phyloP scores from a whole-genome alignment of 2,329 filamentous ascomycete species.

The Biscogniauxia sp. region DNA sequence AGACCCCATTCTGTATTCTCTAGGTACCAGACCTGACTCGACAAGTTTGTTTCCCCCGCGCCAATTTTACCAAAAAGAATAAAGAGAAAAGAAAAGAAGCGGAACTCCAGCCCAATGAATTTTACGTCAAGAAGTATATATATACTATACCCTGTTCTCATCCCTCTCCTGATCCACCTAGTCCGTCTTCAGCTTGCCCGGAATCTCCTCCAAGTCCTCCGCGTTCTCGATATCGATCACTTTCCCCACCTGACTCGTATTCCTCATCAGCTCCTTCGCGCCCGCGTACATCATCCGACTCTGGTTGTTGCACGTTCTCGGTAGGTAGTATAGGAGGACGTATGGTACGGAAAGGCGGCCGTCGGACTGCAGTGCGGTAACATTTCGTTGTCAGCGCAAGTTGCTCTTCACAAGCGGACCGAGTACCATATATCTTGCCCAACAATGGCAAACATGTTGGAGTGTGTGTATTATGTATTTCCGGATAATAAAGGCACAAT shows the following conservation, averaged over 20 bases:
- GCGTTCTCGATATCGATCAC: slow-evolving; percentile 80
- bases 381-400: slow-evolving; percentile 9
- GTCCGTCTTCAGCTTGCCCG: slow-evolving; percentile 54
- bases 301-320: slow-evolving; percentile 84
- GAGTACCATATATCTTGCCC: neutral
- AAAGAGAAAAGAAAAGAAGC: neutral
- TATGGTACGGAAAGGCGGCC: slow-evolving; percentile 89
- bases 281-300: slow-evolving; percentile 92
- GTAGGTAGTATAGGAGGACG: slow-evolving; percentile 91
- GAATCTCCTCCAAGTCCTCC: slow-evolving; percentile 82
- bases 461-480: neutral
- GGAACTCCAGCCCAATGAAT: neutral
- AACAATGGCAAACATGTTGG: neutral
- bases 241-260: slow-evolving; percentile 82
- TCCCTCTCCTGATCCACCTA: slow-evolving; percentile 15
- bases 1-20: neutral
- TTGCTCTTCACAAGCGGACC: neutral
- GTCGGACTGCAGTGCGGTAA: slow-evolving; percentile 49
- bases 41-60: neutral
- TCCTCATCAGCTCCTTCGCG: slow-evolving; percentile 93
- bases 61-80: neutral
- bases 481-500: neutral
- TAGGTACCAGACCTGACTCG: neutral
- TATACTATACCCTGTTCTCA: neutral
- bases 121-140: neutral